Conservation (phyloP, 2,329 filamentous ascomycete genomes). For the Neobulgaria alba region DNA sequence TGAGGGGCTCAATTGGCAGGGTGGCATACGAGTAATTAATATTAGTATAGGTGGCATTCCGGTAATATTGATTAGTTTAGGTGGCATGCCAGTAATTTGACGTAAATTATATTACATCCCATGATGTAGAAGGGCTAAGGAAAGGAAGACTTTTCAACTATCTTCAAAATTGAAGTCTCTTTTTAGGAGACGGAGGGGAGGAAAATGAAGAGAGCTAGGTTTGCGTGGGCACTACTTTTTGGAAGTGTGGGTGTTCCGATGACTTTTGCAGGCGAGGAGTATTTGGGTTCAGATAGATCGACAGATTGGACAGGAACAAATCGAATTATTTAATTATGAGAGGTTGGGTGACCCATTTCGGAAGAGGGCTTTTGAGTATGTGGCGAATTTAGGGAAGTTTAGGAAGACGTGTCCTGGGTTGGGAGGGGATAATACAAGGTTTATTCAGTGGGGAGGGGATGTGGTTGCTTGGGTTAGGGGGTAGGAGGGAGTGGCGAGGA, state of each 20-base stretch:
- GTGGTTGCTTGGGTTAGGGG: slow-evolving; percentile 17
- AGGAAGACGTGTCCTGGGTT: slow-evolving; percentile 12
- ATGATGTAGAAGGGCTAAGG: slow-evolving; percentile 11
- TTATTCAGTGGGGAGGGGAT: slow-evolving; percentile 13
- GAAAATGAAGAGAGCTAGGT: slow-evolving; percentile 6
- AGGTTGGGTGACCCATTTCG: slow-evolving; percentile 11
- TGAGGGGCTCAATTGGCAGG: too few species aligned
- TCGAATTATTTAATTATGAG: slow-evolving; percentile 15
- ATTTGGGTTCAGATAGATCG: slow-evolving; percentile 13
- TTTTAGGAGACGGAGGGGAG: background rate
- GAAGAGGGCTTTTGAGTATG: slow-evolving; percentile 11
- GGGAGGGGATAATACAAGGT: slow-evolving; percentile 13
- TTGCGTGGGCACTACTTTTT: slow-evolving; percentile 11
- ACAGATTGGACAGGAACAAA: slow-evolving; percentile 8
- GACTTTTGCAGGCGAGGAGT: slow-evolving; percentile 17
- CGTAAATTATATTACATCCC: slow-evolving; percentile 17
- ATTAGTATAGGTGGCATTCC: too few species aligned
- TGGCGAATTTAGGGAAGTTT: slow-evolving; percentile 9
- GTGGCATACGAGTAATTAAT: too few species aligned
- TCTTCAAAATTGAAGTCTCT: background rate
- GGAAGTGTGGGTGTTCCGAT: slow-evolving; percentile 13
- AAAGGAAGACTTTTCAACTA: slow-evolving; percentile 16
- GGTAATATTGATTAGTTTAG: too few species aligned
- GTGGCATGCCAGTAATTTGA: too few species aligned
- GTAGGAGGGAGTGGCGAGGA: slow-evolving; percentile 1